These are phyloP conservation scores for Penicillium arizonense DNA, from an alignment of 495 filamentous ascomycete genomes.

Conservation along the genomic window DNA sequence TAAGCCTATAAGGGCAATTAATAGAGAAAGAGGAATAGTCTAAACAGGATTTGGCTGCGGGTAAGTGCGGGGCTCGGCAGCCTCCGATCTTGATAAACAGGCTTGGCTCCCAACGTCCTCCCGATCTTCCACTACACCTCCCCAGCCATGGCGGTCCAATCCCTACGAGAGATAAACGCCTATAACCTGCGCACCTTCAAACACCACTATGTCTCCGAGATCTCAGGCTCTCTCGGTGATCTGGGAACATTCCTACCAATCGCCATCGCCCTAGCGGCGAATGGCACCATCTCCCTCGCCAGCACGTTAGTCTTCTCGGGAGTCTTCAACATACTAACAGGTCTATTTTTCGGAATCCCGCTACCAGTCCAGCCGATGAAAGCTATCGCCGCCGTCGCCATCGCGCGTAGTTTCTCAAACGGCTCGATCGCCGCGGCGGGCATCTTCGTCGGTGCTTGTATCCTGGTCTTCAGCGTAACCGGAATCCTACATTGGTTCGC, in stretches of 20 bases:
- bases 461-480: constrained; percentile 74
- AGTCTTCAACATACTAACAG: constrained; percentile 79
- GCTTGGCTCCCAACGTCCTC: not conserved
- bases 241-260: constrained; percentile 88
- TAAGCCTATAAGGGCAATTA: no score
- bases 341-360: constrained; percentile 78
- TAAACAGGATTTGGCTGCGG: no score
- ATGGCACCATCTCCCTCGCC: constrained; percentile 72
- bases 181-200: constrained; percentile 45
- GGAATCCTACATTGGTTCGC: constrained; percentile 70
- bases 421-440: constrained; percentile 76
- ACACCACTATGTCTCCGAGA: constrained; percentile 66
- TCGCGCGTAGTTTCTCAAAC: constrained; percentile 61
- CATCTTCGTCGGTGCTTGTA: constrained; percentile 65
- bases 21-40: no score
- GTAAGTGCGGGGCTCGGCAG: constrained; percentile 3
- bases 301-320: constrained; percentile 87
- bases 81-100: not conserved
- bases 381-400: constrained; percentile 85
- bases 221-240: constrained; percentile 88
- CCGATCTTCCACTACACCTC: not conserved
- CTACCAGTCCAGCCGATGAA: constrained; percentile 89
- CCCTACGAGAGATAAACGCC: constrained; percentile 31
- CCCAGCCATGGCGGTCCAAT: constrained; percentile 27
- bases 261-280: constrained; percentile 75